Evolutionary conservation across 805 yeast species (phyloP).

Genomic region (Cephaloascus albidus): DNA sequence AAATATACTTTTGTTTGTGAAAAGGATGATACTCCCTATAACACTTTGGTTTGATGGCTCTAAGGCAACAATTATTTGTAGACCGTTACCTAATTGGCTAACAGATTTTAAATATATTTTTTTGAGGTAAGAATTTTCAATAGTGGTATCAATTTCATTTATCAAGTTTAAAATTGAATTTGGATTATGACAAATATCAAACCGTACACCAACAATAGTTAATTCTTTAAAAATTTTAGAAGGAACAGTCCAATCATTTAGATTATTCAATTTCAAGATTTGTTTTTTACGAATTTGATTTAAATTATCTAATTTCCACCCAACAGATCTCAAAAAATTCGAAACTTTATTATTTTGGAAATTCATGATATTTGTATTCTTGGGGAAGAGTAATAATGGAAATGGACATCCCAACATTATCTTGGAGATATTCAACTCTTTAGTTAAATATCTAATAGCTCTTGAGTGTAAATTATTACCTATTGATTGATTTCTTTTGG

Average conservation of each 20-base stretch:
- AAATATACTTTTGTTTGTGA: conserved; percentile 34
- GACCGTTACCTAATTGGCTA: conserved; percentile 21
- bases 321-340: conserved; percentile 26
- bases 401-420: conserved; percentile 35
- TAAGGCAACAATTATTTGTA: conserved; percentile 39
- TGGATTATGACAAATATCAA: conserved; percentile 41
- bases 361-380: conserved; percentile 10
- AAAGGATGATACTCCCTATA: conserved; percentile 41
- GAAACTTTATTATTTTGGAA: conserved; percentile 10
- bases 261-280: conserved; percentile 29
- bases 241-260: conserved; percentile 42
- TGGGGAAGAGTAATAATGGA: conserved; percentile 32
- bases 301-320: conserved; percentile 23
- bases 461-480: conserved; percentile 45
- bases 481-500: conserved; percentile 44
- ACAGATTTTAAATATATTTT: conserved; percentile 28
- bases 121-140: conserved; percentile 13
- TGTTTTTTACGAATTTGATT: conserved; percentile 2
- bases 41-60: conserved; percentile 44
- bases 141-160: conserved; percentile 6
- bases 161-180: conserved; percentile 32
- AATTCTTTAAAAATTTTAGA: conserved; percentile 43
- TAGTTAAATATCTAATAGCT: conserved; percentile 38
- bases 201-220: conserved; percentile 47
- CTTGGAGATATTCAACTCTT: conserved; percentile 28